phyloP scores from a whole-genome alignment of 176 grass and related monocot genomes.

The Eleusine indica region DNA sequence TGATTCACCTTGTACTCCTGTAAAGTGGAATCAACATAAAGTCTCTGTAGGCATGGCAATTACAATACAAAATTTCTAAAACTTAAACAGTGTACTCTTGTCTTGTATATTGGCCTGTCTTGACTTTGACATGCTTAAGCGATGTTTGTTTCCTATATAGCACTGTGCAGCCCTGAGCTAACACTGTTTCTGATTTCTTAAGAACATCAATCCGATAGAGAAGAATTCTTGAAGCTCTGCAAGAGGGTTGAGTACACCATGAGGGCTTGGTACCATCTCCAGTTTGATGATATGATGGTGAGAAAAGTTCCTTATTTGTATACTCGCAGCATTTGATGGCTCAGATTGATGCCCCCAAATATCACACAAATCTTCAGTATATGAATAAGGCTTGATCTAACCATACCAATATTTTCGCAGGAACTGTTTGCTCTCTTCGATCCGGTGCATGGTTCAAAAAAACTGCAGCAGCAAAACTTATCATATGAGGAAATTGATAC shows the following conservation, averaged over 20 bases:
- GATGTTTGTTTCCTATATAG: slow-evolving; percentile 16
- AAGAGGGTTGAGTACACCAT: slow-evolving; percentile 92
- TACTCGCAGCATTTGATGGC: not conserved
- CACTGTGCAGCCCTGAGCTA: slow-evolving; percentile 21
- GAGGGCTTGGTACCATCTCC: slow-evolving; percentile 92
- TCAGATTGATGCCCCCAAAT: not conserved
- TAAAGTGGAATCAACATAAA: slow-evolving; percentile 16
- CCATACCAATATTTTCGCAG: slow-evolving; percentile 48
- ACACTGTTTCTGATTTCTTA: slow-evolving; percentile 39
- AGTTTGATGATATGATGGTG: slow-evolving; percentile 99
- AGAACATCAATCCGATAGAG: slow-evolving; percentile 71
- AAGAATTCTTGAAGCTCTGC: slow-evolving; percentile 89
- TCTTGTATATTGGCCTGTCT: slow-evolving; percentile 15
- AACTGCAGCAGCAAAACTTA: slow-evolving; percentile 79
- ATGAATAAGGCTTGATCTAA: slow-evolving; percentile 35
- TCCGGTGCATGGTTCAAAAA: slow-evolving; percentile 74
- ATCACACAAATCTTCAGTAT: slow-evolving; percentile 9
- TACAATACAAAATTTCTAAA: not conserved
- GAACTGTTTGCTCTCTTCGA: slow-evolving; percentile 92
- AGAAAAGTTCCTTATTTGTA: slow-evolving; percentile 12
- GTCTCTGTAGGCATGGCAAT: slow-evolving; percentile 17
- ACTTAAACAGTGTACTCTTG: not conserved
- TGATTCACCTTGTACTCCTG: slow-evolving; percentile 24
- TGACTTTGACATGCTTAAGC: slow-evolving; percentile 22
- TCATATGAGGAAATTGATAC: slow-evolving; percentile 64